Evolutionary conservation across 75 land plant species (phyloP).

Genomic region (Pseudotsuga menziesii): DNA sequence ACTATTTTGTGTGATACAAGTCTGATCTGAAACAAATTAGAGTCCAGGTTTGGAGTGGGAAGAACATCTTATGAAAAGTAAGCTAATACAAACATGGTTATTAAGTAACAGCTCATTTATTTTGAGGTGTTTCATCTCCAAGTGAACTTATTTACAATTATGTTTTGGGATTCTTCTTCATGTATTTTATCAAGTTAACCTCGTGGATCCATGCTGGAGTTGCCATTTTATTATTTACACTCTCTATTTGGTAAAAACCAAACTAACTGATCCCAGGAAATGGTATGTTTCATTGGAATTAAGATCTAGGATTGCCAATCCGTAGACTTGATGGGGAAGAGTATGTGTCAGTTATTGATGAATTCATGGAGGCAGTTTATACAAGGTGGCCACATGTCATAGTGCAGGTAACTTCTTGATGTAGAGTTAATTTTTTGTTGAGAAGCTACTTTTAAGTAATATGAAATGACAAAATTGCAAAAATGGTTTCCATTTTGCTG

Average conservation of each 20-base stretch:
- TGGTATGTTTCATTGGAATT: not conserved
- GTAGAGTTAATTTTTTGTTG: not conserved
- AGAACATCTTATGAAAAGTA: no score
- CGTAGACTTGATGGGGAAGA: conserved; percentile 95
- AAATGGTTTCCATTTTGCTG: conserved; percentile 8
- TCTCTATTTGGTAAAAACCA: not conserved
- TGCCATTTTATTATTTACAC: not conserved
- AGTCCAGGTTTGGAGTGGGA: no score
- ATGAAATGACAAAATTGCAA: not conserved
- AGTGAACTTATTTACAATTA: not conserved
- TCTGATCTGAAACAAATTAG: no score
- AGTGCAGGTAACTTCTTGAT: conserved; percentile 29
- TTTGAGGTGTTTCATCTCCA: not conserved
- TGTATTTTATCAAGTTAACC: not conserved
- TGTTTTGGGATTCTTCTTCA: not conserved
- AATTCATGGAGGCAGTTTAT: conserved; percentile 48
- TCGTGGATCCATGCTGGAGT: not conserved
- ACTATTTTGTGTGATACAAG: no score
- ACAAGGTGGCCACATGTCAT: not conserved
- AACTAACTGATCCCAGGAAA: not conserved
- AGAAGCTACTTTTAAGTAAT: not conserved
- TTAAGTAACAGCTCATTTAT: no score
- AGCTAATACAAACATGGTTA: no score
- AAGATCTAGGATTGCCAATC: conserved; percentile 87
- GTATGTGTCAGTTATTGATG: conserved; percentile 84